phyloP scores from a whole-genome alignment of 2,329 filamentous ascomycete species.

The Purpureocillium takamizusanense region DNA sequence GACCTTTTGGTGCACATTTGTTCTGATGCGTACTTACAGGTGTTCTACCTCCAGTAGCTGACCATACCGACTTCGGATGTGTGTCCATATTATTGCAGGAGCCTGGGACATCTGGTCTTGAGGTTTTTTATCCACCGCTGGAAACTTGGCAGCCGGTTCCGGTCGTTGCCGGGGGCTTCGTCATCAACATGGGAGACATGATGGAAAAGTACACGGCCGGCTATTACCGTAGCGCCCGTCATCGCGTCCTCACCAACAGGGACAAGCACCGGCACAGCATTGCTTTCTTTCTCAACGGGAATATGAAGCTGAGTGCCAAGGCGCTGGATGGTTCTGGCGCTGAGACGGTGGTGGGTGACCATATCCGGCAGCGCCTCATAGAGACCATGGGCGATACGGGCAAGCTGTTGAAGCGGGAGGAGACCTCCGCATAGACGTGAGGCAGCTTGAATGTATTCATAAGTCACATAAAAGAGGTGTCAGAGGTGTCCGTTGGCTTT shows the following conservation, averaged over 20 bases:
- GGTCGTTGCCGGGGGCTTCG: constrained; percentile 18
- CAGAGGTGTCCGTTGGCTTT: no score
- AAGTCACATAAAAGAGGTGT: no score
- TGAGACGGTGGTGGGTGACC: constrained; percentile 3
- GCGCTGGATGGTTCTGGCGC: constrained; percentile 2
- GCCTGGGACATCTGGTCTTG: constrained; percentile 14
- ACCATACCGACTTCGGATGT: constrained; percentile 20
- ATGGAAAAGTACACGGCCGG: constrained; percentile 20
- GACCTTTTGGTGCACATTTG: no score
- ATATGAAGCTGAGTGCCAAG: constrained; percentile 3
- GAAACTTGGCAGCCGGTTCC: constrained; percentile 20
- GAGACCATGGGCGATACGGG: constrained; percentile 3
- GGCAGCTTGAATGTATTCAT: no score
- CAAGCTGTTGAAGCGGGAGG: constrained; percentile 1
- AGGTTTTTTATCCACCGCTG: constrained; percentile 16
- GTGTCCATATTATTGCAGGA: constrained; percentile 19
- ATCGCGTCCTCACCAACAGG: constrained; percentile 17
- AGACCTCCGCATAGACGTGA: background rate
- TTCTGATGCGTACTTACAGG: no score
- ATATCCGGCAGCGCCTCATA: constrained; percentile 3
- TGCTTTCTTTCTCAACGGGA: constrained; percentile 18
- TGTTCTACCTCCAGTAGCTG: constrained; percentile 12
- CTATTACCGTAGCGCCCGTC: constrained; percentile 20
- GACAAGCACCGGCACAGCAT: constrained; percentile 16
- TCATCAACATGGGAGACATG: constrained; percentile 28